A percentile compares a stretch with the other conserved stretches of the same genome.
These are phyloP conservation scores for Chimonanthus salicifolius DNA, from an alignment of 164 flowering plant genomes.

Conservation along the genomic window DNA sequence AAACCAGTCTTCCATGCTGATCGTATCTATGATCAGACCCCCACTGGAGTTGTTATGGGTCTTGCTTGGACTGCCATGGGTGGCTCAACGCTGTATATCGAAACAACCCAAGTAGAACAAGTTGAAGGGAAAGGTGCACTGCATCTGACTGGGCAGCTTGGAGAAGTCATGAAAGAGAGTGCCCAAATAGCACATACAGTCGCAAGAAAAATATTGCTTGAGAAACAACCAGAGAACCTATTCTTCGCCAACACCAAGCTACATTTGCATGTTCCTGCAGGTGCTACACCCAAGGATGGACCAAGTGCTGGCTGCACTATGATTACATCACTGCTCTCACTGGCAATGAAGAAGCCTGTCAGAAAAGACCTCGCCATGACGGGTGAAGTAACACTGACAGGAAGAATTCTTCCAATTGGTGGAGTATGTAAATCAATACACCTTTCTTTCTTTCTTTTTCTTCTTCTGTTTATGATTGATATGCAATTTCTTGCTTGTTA, in stretches of 20 bases:
- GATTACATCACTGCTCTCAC: constrained; percentile 87
- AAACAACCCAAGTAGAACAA: constrained; percentile 71
- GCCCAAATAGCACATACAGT: constrained; percentile 92
- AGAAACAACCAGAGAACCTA: constrained; percentile 59
- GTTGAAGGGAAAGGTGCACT: constrained; percentile 86
- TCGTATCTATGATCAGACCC: constrained; percentile 75
- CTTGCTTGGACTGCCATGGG: constrained; percentile 99
- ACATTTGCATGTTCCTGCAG: constrained; percentile 96
- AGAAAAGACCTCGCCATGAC: constrained; percentile 92
- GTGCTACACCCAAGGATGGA: constrained; percentile 98
- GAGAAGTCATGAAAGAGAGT: constrained; percentile 98
- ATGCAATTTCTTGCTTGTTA: background rate
- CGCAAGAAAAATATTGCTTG: constrained; percentile 59
- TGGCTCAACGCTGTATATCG: constrained; percentile 86
- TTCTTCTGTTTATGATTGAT: background rate
- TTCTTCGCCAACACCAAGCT: constrained; percentile 76
- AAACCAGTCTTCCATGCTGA: constrained; percentile 99
- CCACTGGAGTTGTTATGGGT: constrained; percentile 94
- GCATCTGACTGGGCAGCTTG: constrained; percentile 85
- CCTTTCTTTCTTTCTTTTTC: background rate
- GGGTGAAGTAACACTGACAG: constrained; percentile 90
- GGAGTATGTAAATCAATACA: constrained; percentile 55
- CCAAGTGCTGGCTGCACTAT: constrained; percentile 99
- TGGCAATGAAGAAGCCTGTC: constrained; percentile 78
- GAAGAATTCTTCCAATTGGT: constrained; percentile 89